Evolutionary conservation across 768 basidiomycete genomes (phyloP), one percentile per base, ranked within the genome.

Genomic region (Lepiota venenata): DNA sequence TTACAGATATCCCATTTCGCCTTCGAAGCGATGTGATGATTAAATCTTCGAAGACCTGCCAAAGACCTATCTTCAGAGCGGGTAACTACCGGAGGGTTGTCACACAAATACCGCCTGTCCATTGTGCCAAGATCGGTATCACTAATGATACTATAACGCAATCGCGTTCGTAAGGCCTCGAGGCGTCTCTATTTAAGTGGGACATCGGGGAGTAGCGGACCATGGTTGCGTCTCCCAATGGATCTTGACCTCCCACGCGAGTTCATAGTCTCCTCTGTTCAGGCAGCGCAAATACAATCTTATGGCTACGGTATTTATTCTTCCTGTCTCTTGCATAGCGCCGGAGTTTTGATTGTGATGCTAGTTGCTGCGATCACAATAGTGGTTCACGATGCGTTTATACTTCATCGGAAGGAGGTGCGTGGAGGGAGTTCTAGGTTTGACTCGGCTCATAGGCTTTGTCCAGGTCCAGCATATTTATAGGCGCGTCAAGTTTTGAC

Each of bases 71-170:
- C 25, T n/a, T 32, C 4, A 10, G 27, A 11, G 21, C 21, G n/a
- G n/a, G n/a, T n/a, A n/a, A n/a, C 20, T 27, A 20, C 27, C 51
- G 41, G 62, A 38, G 45, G 55, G 20, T 18, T 47, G 16, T 47
- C 6, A 47, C 10, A 11, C 32, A 11, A 36, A n/a, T 32, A 47
- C 35, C 36, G 46, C 46, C 29, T n/a, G 8, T 16, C 11, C 10
- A 12, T 20, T 25, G 35, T 35, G 46, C 12, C 32, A 36, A 47
- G 46, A 47, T 47, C 10, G 32, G 2, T 47, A 37, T 10, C 46
- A 35, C 9, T 27, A 47, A 27, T 47, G 9, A 29, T 36, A 20
- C 21, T n/a, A 25, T 27, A 21, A 5, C 25, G 21, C 20, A 22
- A 14, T 44, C 5, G 20, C 22, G 42, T 16, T 52, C 43, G 51